Conservation (phyloP, 768 basidiomycete genomes). For the Solioccasus polychromus region DNA sequence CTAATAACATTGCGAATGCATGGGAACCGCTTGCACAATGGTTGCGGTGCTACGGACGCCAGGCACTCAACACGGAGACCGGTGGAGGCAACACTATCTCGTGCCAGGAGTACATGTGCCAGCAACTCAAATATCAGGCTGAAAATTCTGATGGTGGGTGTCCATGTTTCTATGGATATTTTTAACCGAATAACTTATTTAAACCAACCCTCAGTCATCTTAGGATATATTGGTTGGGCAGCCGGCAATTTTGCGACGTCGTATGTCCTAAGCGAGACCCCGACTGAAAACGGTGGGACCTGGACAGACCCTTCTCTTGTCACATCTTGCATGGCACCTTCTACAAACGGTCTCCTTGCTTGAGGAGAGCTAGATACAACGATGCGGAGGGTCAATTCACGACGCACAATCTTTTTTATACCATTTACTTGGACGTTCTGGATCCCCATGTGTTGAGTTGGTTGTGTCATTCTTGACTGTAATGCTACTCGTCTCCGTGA, state of each 20-base stretch:
- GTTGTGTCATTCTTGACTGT: no score
- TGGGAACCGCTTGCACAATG: constrained; percentile 46
- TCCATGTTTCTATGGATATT: no score
- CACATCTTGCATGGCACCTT: constrained; percentile 7
- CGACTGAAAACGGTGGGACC: background rate
- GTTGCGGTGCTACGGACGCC: constrained; percentile 45
- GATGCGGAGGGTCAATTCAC: no score
- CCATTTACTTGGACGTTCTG: no score
- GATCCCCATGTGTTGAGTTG: no score
- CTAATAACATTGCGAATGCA: constrained; percentile 16
- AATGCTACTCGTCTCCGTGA: no score
- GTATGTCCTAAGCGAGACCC: constrained; percentile 12
- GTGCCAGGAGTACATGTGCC: constrained; percentile 35
- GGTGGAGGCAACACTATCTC: constrained; percentile 51
- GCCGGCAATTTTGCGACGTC: constrained; percentile 8
- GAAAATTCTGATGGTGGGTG: constrained; percentile 14
- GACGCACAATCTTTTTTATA: no score
- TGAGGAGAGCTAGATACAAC: no score
- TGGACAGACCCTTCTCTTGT: constrained; percentile 11
- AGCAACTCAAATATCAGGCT: constrained; percentile 9
- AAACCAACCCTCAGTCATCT: constrained; percentile 7
- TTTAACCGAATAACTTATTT: no score
- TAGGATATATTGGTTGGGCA: constrained; percentile 12
- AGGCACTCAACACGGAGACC: constrained; percentile 57
- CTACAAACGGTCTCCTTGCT: constrained; percentile 8